phyloP scores from a whole-genome alignment of 768 basidiomycete genomes.

The Collybia sordida region DNA sequence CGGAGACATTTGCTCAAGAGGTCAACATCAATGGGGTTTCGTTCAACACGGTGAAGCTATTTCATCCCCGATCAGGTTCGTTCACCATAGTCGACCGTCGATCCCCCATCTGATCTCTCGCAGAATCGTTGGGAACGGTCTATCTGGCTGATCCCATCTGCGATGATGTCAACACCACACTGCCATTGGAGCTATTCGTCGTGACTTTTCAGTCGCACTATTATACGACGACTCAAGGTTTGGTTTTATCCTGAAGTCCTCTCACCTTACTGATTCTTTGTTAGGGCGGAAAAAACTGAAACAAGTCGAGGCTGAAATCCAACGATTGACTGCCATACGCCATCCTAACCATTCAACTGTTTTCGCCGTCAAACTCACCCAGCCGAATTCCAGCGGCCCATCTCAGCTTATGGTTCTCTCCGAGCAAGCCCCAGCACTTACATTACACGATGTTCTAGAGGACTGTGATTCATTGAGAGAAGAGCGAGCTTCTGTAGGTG shows the following conservation, averaged over 20 bases:
- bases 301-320: constrained; percentile 65
- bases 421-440: constrained; percentile 69
- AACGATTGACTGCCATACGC: constrained; percentile 53
- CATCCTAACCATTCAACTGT: constrained; percentile 68
- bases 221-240: constrained; percentile 66
- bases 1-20: constrained; percentile 59
- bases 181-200: constrained; percentile 67
- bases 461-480: constrained; percentile 75
- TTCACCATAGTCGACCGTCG: neutral
- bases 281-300: constrained; percentile 68
- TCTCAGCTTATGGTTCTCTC: constrained; percentile 65
- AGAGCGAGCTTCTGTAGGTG: constrained; percentile 46
- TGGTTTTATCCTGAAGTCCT: neutral
- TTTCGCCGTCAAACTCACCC: constrained; percentile 63
- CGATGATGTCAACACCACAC: constrained; percentile 54
- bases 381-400: constrained; percentile 45
- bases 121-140: constrained; percentile 63
- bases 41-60: constrained; percentile 69
- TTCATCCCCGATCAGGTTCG: constrained; percentile 69
- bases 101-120: neutral
- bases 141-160: constrained; percentile 77
- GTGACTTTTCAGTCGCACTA: constrained; percentile 69
- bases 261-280: neutral
- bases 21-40: constrained; percentile 57
- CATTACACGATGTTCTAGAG: constrained; percentile 71